Evolutionary conservation across 345 rosid species (phyloP), one percentile per base, ranked within the genome.

Genomic region (Salix exigua): DNA sequence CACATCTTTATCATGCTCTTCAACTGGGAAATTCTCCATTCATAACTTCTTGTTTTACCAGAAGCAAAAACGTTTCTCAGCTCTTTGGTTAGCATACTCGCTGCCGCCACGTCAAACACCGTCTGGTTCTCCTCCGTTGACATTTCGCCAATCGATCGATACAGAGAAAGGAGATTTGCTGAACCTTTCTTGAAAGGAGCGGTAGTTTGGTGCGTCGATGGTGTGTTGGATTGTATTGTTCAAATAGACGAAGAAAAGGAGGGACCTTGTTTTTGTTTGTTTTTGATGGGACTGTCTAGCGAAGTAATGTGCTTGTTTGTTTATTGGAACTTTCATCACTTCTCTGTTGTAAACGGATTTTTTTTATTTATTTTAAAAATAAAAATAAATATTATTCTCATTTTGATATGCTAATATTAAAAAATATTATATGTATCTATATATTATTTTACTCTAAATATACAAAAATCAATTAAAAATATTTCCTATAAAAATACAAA

Each of bases 11-110:
- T 58, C 25, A 95, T 61, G 37, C 84, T 81, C 76, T 82, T 87
- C 80, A 95, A 81, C 86, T 95, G 99, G 71, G 89, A 21, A 44
- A 85, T 70, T 82, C 97, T 88, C 99, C 99, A 93, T 9, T 79
- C 86, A 75, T 85, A 89, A 65, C 90, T 91, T 66, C 91, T 83
- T 70, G 98, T 95, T 37, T 82, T 89, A 21, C 97, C 98, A 60
- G 85, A 55, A 35, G 70, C 82, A 35, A 86, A 91, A 77, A 79
- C 82, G 66, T 55, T 80, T 55, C 91, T 84, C 58, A 95, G 83
- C 80, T 86, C 90, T 80, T 76, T 78, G 79, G 89, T 80, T 64
- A 95, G 28, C 60, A 66, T 69, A 72, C 26, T 65, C 62, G 92
- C 98, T 10, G 89, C 90, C 68, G 63, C 87, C 60, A 37, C 71